Evolutionary conservation across 2,329 filamentous ascomycete genomes (phyloP).

Genomic region (Myrmaecium sp.): DNA sequence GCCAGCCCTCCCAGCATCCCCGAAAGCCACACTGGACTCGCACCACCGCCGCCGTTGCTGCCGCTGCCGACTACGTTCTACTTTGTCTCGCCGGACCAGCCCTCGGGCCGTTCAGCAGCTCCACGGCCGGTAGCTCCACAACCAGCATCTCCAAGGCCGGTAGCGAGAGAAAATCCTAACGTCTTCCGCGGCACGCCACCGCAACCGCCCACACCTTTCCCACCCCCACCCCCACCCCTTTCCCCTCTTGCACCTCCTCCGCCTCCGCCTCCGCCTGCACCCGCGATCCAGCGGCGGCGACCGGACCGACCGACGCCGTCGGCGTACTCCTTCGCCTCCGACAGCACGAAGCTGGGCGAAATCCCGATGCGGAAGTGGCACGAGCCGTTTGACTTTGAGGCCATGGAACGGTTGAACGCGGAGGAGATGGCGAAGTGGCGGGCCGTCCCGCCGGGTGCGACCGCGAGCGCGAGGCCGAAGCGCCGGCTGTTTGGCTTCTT

Average conservation of each 20-base stretch:
- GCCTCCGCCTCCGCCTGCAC: conserved; percentile 2
- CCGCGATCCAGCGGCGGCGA: conserved; percentile 5
- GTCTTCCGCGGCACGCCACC: conserved; percentile 5
- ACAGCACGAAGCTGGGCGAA: conserved; percentile 31
- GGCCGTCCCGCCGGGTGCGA: conserved; percentile 7
- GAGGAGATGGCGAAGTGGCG: conserved; percentile 18
- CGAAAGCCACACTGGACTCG: not conserved
- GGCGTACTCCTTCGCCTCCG: conserved; percentile 26
- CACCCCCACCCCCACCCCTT: conserved; percentile 1
- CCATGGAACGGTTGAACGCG: conserved; percentile 23
- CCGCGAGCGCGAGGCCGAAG: conserved; percentile 7
- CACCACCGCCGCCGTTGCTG: conserved; percentile 7
- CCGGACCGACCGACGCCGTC: conserved; percentile 21
- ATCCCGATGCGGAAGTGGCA: conserved; percentile 29
- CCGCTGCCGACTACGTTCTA: too few relatives aligned
- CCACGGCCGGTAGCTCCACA: too few relatives aligned
- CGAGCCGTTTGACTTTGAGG: conserved; percentile 24
- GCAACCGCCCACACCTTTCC: conserved; percentile 3
- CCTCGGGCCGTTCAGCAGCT: too few relatives aligned
- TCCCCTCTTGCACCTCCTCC: conserved; percentile 2
- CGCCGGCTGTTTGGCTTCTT: conserved; percentile 11
- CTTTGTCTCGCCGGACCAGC: too few relatives aligned
- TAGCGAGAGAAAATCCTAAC: too few relatives aligned
- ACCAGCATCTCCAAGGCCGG: too few relatives aligned
- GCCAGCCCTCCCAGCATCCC: conserved; percentile 3